These are phyloP conservation scores for Collybia mongolica DNA, from an alignment of 768 basidiomycete species.

Conservation along the genomic window DNA sequence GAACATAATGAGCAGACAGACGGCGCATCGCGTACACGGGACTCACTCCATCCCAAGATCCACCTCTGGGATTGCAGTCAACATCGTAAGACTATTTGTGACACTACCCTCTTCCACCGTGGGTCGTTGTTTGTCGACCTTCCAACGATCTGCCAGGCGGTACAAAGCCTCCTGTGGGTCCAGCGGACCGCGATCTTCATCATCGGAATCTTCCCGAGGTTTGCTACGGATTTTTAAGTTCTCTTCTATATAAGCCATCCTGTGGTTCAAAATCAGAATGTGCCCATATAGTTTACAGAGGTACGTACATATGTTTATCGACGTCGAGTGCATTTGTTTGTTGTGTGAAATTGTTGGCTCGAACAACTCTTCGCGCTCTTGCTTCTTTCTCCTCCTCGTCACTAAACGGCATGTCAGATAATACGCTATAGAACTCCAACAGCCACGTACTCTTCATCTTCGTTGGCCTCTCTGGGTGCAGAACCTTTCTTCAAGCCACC, in stretches of 20 bases:
- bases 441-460: slow-evolving; percentile 61
- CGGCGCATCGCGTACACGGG: not conserved
- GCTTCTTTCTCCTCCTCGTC: slow-evolving; percentile 68
- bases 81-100: slow-evolving; percentile 90
- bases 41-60: slow-evolving; percentile 98
- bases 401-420: slow-evolving; percentile 23
- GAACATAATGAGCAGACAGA: slow-evolving; percentile 2
- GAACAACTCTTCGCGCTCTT: slow-evolving; percentile 69
- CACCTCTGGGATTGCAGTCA: slow-evolving; percentile 97
- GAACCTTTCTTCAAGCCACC: slow-evolving; percentile 57
- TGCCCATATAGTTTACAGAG: not conserved
- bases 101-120: slow-evolving; percentile 87
- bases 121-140: slow-evolving; percentile 52
- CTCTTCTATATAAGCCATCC: slow-evolving; percentile 98
- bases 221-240: slow-evolving; percentile 78
- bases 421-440: not conserved
- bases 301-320: slow-evolving; percentile 93
- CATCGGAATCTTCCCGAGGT: slow-evolving; percentile 45
- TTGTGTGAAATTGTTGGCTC: slow-evolving; percentile 93
- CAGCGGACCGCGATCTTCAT: slow-evolving; percentile 39
- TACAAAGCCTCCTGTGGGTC: slow-evolving; percentile 83
- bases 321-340: slow-evolving; percentile 96
- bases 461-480: slow-evolving; percentile 28
- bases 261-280: slow-evolving; percentile 22
- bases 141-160: slow-evolving; percentile 68